Evolutionary conservation across 768 basidiomycete genomes (phyloP).

Genomic region (Scleroderma bovista): DNA sequence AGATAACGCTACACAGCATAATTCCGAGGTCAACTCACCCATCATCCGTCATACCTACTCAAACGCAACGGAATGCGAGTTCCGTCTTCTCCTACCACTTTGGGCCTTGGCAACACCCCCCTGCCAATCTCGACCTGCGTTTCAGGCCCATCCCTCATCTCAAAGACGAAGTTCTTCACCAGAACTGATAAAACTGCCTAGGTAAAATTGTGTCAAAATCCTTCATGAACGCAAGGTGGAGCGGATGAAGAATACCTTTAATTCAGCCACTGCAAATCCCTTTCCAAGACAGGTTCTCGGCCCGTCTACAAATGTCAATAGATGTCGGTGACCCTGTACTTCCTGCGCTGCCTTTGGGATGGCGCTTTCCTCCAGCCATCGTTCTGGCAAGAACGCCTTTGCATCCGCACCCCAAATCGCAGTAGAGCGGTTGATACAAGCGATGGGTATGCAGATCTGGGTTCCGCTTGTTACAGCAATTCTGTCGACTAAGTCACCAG

Average conservation of each 20-base stretch:
- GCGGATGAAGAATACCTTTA: constrained; percentile 14
- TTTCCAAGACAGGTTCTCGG: constrained; percentile 26
- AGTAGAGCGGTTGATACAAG: constrained; percentile 44
- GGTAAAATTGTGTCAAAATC: not conserved
- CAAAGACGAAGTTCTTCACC: constrained; percentile 34
- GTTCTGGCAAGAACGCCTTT: constrained; percentile 16
- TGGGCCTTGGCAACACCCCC: constrained; percentile 6
- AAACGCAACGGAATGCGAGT: constrained; percentile 16
- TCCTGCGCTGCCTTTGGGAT: constrained; percentile 15
- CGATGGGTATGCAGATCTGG: constrained; percentile 37
- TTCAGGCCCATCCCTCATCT: constrained; percentile 29
- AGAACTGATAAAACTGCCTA: constrained; percentile 40
- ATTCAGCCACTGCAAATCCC: constrained; percentile 22
- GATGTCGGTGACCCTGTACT: constrained; percentile 23
- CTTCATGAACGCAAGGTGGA: not conserved
- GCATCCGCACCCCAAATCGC: constrained; percentile 56
- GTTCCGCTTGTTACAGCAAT: constrained; percentile 48
- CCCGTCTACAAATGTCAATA: constrained; percentile 26
- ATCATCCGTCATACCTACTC: not conserved
- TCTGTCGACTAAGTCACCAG: constrained; percentile 35
- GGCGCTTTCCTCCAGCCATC: constrained; percentile 16
- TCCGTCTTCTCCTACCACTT: constrained; percentile 14
- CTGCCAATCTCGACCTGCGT: constrained; percentile 5
- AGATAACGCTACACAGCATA: no score
- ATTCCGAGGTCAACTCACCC: no score